A percentile compares a stretch with the other conserved stretches of the same genome.
phyloP scores from a whole-genome alignment of 345 rosid genomes.

The Pugionium cornutum region DNA sequence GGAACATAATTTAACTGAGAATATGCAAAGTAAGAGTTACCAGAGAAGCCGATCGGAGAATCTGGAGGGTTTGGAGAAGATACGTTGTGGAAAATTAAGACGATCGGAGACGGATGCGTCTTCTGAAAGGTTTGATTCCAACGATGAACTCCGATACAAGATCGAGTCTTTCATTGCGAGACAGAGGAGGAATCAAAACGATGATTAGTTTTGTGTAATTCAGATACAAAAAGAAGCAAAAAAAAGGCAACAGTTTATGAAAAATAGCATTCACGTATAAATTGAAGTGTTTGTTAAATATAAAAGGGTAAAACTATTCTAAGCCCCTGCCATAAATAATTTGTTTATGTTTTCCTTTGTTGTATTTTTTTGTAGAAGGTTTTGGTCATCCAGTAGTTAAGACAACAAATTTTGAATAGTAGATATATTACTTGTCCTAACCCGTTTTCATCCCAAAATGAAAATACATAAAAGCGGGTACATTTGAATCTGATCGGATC shows the following conservation, averaged over 20 bases:
- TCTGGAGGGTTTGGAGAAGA: slow-evolving; percentile 32
- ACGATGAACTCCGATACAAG: slow-evolving; percentile 61
- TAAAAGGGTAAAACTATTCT: slow-evolving; percentile 2
- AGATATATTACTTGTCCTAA: too few species aligned
- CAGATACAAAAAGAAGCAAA: slow-evolving; percentile 10
- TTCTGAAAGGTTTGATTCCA: slow-evolving; percentile 46
- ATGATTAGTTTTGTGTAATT: slow-evolving; percentile 53
- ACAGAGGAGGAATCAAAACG: slow-evolving; percentile 66
- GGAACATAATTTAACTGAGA: not conserved
- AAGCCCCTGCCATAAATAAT: slow-evolving; percentile 18
- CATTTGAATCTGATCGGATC: too few species aligned
- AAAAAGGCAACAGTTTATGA: not conserved
- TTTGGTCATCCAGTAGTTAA: not conserved
- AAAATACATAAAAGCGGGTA: too few species aligned
- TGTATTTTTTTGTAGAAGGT: slow-evolving; percentile 12
- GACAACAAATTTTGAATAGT: not conserved
- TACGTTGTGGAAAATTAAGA: slow-evolving; percentile 39
- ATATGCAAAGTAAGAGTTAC: slow-evolving; percentile 31
- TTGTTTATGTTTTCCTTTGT: not conserved
- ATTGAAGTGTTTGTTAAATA: slow-evolving; percentile 22
- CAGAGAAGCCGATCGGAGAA: slow-evolving; percentile 58
- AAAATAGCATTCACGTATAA: slow-evolving; percentile 17
- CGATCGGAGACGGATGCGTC: slow-evolving; percentile 26
- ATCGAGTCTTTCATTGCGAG: slow-evolving; percentile 82
- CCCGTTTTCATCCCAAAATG: too few species aligned